Evolutionary conservation across 2,329 filamentous ascomycete genomes (phyloP), one percentile per base, ranked within the genome.

Genomic region (Alternaria gansuensis): DNA sequence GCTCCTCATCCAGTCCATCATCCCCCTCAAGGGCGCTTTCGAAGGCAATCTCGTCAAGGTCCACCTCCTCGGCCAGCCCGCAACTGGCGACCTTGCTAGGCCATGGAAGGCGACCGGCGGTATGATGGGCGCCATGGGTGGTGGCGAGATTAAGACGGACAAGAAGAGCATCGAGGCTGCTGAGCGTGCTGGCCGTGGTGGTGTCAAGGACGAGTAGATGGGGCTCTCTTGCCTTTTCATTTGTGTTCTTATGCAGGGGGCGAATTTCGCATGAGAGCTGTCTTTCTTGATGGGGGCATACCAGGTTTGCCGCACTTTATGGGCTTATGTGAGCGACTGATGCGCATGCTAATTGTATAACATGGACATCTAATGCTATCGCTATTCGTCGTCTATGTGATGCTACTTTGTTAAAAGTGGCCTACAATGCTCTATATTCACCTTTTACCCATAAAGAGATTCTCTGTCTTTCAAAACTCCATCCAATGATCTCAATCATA

Each of bases 1-100:
- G 40, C 91, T 99, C 51, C 84, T 97, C 75, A 97, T 99, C 83
- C 95, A 99, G 87, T 96, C 91, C 79, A 97, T 99, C 83, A 95
- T 99, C 77, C 95, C 95, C 33, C 85, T 98, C 80, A 99, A 99
- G 89, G 87, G 90, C 77, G 94, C 93, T 44, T 87, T 99, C 80
- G 95, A 99, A 85, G 86, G 90, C 82, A 98, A 97, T 85, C 84
- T 97, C 72, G 87, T 95, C 84, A 97, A 98, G 87, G 94, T 99
- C 75, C 91, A 98, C 82, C 70, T 99, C 65, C 90, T 93, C 66
- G 93, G 93, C 74, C 84, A 95, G 80, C 87, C 94, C 37, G 94
- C 95, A 39, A 87, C 84, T 57, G 95, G 94, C 54, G 95, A 99
- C 66, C 87, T 99, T 70, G 95, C 96, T 87, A 87, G 95, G 62